Conservation (phyloP, 192 early-diverging fungal genomes). For the Physocladia obscura region DNA sequence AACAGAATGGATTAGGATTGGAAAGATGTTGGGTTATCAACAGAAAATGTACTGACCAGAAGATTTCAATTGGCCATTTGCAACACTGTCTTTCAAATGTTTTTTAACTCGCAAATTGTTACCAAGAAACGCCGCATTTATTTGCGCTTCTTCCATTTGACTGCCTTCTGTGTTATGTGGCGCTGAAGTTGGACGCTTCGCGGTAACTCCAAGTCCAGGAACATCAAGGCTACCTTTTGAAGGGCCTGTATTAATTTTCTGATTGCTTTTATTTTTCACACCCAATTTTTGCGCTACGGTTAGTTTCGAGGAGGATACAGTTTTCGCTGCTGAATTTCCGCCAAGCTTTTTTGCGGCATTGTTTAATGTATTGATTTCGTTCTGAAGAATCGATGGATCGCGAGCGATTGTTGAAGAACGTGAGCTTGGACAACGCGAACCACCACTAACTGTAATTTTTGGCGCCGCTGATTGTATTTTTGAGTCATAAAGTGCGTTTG, state of each 20-base stretch:
- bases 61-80: not conserved
- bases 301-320: too few relatives aligned
- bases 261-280: too few relatives aligned
- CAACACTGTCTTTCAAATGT: not conserved
- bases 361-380: constrained; percentile 3
- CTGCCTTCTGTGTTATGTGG: not conserved
- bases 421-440: not conserved
- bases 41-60: not conserved
- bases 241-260: too few relatives aligned
- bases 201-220: not conserved
- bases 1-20: too few relatives aligned
- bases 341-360: not conserved
- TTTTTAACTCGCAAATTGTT: constrained; percentile 18
- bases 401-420: not conserved
- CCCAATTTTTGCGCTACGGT: too few relatives aligned
- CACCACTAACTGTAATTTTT: too few relatives aligned
- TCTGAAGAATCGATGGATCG: constrained; percentile 2
- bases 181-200: constrained; percentile 18
- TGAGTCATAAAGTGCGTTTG: too few relatives aligned
- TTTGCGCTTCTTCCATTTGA: constrained; percentile 16
- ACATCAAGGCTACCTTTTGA: too few relatives aligned
- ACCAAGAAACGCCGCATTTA: constrained; percentile 16
- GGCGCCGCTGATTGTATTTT: too few relatives aligned
- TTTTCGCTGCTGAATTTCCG: too few relatives aligned
- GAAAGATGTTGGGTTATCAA: too few relatives aligned